Conservation (phyloP, 2,329 filamentous ascomycete species). For the Monosporascus sp. region DNA sequence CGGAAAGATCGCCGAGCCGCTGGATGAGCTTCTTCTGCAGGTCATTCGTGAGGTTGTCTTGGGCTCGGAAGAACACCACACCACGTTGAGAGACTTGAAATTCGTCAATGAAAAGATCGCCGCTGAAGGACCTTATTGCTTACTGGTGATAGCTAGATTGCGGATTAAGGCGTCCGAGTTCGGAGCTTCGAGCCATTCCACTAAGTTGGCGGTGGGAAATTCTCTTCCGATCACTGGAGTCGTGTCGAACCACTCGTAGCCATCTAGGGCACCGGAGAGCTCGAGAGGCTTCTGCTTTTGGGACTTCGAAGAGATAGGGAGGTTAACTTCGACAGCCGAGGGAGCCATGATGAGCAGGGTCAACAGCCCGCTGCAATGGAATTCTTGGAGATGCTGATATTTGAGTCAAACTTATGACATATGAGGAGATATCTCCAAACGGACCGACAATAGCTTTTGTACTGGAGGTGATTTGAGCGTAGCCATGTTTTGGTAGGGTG, state of each 20-base stretch:
- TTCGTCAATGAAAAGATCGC: conserved; percentile 1
- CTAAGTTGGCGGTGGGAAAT: conserved; percentile 26
- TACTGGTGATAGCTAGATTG: conserved; percentile 19
- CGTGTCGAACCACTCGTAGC: conserved; percentile 29
- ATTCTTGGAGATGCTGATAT: background rate
- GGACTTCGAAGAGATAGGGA: background rate
- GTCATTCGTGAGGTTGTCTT: conserved; percentile 39
- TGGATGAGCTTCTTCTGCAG: conserved; percentile 40
- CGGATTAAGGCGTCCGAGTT: conserved; percentile 28
- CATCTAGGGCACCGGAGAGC: conserved; percentile 37
- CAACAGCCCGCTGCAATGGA: background rate
- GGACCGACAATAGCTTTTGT: no score
- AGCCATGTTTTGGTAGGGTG: no score
- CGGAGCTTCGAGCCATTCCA: conserved; percentile 16
- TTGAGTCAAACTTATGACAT: no score
- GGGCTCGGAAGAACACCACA: conserved; percentile 46
- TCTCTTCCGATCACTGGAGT: conserved; percentile 31
- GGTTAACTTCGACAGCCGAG: background rate
- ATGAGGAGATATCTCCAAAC: no score
- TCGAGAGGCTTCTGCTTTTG: conserved; percentile 25
- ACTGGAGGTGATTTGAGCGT: no score
- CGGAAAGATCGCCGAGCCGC: conserved; percentile 37
- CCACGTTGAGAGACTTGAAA: conserved; percentile 39
- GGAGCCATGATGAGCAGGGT: background rate
- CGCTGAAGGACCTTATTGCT: background rate